These are phyloP conservation scores for Aspergillus panamensis DNA, from an alignment of 495 filamentous ascomycete genomes.

Conservation along the genomic window DNA sequence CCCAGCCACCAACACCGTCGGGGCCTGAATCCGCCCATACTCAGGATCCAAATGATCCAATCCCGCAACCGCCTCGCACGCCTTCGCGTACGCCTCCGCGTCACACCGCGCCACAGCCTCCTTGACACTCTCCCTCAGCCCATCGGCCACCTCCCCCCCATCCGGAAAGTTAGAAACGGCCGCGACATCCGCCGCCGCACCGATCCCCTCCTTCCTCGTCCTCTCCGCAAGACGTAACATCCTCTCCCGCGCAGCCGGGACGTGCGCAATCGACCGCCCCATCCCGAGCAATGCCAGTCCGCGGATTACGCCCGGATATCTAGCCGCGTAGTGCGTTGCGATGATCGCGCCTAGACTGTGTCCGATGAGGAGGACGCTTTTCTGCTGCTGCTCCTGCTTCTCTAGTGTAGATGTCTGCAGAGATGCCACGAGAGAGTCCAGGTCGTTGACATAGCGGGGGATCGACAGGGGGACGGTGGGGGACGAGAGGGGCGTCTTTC, in stretches of 20 bases:
- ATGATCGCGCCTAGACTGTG: slow-evolving; percentile 9
- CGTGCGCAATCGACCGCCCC: slow-evolving; percentile 6
- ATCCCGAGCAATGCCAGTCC: slow-evolving; percentile 7
- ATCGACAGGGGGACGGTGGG: slow-evolving; percentile 1
- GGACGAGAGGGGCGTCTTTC: slow-evolving; percentile 6
- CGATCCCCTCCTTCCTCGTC: background rate
- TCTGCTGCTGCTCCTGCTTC: background rate
- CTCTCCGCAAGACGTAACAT: slow-evolving; percentile 6
- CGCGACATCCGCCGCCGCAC: background rate
- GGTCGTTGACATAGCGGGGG: slow-evolving; percentile 6
- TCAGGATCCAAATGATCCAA: slow-evolving; percentile 9
- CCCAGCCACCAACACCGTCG: slow-evolving; percentile 1
- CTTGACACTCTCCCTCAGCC: slow-evolving; percentile 1
- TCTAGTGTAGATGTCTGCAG: background rate
- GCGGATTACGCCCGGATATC: background rate
- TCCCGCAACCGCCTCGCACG: slow-evolving; percentile 2
- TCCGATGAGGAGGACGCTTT: background rate
- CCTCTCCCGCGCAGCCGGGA: slow-evolving; percentile 1
- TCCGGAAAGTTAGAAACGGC: slow-evolving; percentile 3
- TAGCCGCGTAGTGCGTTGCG: slow-evolving; percentile 7
- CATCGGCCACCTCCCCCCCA: background rate
- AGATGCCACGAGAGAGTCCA: slow-evolving; percentile 13
- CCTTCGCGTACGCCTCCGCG: slow-evolving; percentile 1
- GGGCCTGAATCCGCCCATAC: slow-evolving; percentile 1
- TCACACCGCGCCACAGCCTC: background rate